Percentiles rank a stretch among this genome's conserved stretches.
Conservation (phyloP, 2,329 filamentous ascomycete species). For the Talaromyces rugulosus region DNA sequence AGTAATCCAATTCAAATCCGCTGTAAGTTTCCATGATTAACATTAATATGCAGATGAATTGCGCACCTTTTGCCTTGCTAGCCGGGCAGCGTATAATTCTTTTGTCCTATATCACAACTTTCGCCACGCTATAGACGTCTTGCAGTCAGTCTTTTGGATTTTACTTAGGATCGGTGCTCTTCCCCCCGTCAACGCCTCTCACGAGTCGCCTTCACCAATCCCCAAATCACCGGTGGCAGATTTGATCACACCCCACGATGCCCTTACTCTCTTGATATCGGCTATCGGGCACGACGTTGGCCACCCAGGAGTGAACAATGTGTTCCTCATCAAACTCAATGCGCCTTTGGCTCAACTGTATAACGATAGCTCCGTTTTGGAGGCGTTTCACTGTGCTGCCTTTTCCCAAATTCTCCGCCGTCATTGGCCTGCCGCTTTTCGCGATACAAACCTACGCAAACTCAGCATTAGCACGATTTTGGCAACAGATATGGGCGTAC, state of each 20-base stretch:
- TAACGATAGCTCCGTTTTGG: slow-evolving; percentile 92
- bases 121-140: slow-evolving; percentile 90
- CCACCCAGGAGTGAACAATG: slow-evolving; percentile 96
- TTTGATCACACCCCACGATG: slow-evolving; percentile 81
- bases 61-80: slow-evolving; percentile 79
- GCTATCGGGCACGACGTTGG: slow-evolving; percentile 98
- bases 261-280: slow-evolving; percentile 81
- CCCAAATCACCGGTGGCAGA: slow-evolving; percentile 63
- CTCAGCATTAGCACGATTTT: slow-evolving; percentile 97
- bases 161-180: slow-evolving; percentile 74
- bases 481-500: slow-evolving; percentile 93
- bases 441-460: slow-evolving; percentile 73
- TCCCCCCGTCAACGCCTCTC: slow-evolving; percentile 56
- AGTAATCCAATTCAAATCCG: neutral
- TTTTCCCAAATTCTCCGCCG: slow-evolving; percentile 92
- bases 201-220: slow-evolving; percentile 14
- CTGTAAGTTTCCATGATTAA: neutral
- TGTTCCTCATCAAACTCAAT: slow-evolving; percentile 87
- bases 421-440: slow-evolving; percentile 82
- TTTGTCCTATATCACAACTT: slow-evolving; percentile 99
- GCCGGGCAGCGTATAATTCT: slow-evolving; percentile 88
- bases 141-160: slow-evolving; percentile 90
- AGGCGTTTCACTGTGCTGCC: slow-evolving; percentile 95
- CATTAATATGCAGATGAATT: slow-evolving; percentile 60
- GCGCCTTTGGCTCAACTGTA: slow-evolving; percentile 91